Base-by-base conservation (phyloP, 2,329 filamentous ascomycete species). In the Verticillium dahliae region DNA sequence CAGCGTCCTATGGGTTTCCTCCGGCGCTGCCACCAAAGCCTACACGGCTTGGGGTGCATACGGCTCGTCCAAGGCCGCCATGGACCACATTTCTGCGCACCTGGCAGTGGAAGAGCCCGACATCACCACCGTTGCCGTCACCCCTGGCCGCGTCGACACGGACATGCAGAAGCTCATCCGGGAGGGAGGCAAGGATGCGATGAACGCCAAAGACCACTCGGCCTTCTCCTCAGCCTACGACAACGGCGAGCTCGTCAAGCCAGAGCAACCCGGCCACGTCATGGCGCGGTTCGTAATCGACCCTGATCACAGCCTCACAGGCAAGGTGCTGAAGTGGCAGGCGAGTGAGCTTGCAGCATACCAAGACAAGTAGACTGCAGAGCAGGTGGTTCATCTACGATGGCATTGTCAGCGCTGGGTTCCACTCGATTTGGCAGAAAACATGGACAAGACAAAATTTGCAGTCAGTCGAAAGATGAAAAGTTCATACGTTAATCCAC, bases 101-200 rank as follows among this genome's bases (percentile, higher is more conserved):
- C 74, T 97, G 39, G 85, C 85, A 0, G 81, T 82, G 1, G 93
- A 97, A 71, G 93, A 97, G 73, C 86, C 89, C 1, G 81, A 87
- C 14, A 86, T 97, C 55, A 90, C 85, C 0, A 87, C 85, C 13
- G 76, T 97, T 0, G 81, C 90, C 0, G 78, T 97, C 38, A 81
- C 88, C 4, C 93, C 93, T 0, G 93, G 93, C 2, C 86, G 90
- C 56, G 89, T 96, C 7, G 90, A 97, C 70, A 97, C 93, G 0
- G 89, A 89, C 59, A 97, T 97, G 93, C 93, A 97, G 73, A 82
- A 82, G n/a, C 84, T 90, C 62, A 84, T 99, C 62, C 81, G 95
- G 58, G 87, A 92, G 56, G 72, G 76, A 3, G 83, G 81, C 54
- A 73, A 75, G 41, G 70, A 72, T 1, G 74, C 73, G 60, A 87